Base-by-base conservation (phyloP, 1,284 basidiomycete genomes). In the Leucoagaricus sp. region DNA sequence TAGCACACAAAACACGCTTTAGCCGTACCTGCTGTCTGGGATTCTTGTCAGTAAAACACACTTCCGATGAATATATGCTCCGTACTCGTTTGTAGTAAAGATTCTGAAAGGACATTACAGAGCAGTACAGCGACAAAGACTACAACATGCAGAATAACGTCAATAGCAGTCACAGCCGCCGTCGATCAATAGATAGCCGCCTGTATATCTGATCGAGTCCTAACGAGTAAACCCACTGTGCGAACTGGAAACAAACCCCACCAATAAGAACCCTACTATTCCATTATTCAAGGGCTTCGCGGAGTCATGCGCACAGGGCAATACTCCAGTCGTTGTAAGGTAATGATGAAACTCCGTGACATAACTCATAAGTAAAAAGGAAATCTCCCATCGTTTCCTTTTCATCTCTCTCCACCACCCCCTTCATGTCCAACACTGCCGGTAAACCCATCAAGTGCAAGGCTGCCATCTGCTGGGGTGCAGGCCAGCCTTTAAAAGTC, bases 381-480 rank as follows among this genome's bases (percentile, higher is more conserved):
- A 49, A 55, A 55, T 33, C 46, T 21, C 44, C 41, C 23, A 46
- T 41, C 36, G 53, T 49, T 58, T 56, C 45, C 51, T 38, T 60
- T 56, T 58, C 60, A 49, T 54, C 58, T 61, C 48, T 49, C 59
- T 60, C 64, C 21, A 51, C 33, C 53, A 38, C 60, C 54, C 62
- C 47, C 54, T 65, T 63, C 65, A 90, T 91, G 88, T 83, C 86
- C 53, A 77, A 76, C 60, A 91, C 89, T 51, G 74, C 69, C 62
- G 90, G 90, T 65, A 86, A 87, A 75, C 73, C 84, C 57, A 97
- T 98, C 75, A 91, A 81, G 57, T 98, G 95, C 81, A 96, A 94
- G 74, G 94, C 95, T 51, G 96, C 96, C 52, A 88, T 98, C 60
- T 97, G 95, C 69, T 99, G 96, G 97, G 94, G 84, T 60, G 94